A percentile compares a stretch with the other conserved stretches of the same genome.
Conservation (phyloP, 805 yeast species). For the Saccharomycopsis synnaedendra region DNA sequence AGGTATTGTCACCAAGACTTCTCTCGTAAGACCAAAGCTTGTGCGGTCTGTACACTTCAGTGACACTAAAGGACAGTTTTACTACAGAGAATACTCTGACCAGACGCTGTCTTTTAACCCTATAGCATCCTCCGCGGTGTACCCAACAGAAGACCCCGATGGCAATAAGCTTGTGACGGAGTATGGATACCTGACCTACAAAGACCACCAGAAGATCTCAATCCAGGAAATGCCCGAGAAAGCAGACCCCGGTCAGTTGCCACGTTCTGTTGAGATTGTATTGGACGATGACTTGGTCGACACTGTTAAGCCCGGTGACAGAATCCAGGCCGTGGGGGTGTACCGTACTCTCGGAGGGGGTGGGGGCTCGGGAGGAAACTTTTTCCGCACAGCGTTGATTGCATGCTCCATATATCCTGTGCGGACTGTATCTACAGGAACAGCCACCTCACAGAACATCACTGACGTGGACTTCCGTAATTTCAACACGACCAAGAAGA, state of each 20-base stretch:
- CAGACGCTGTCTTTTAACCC: conserved; percentile 87
- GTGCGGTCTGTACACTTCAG: conserved; percentile 89
- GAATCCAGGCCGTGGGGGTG: conserved; percentile 89
- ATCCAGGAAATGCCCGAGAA: conserved; percentile 97
- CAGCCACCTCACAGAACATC: conserved; percentile 55
- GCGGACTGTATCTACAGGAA: conserved; percentile 81
- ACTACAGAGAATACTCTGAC: conserved; percentile 86
- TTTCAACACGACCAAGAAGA: conserved; percentile 68
- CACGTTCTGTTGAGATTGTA: conserved; percentile 85
- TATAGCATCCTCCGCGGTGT: conserved; percentile 69
- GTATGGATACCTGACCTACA: conserved; percentile 83
- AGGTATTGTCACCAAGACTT: conserved; percentile 91
- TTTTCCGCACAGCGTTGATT: conserved; percentile 73
- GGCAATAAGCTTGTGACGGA: conserved; percentile 85
- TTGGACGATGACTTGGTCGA: conserved; percentile 94
- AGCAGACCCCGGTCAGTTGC: conserved; percentile 97
- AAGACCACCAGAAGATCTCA: conserved; percentile 88
- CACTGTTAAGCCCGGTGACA: conserved; percentile 87
- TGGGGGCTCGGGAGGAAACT: conserved; percentile 38
- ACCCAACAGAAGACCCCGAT: conserved; percentile 87
- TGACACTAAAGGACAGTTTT: conserved; percentile 71
- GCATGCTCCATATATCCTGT: conserved; percentile 86
- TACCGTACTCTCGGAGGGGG: conserved; percentile 84
- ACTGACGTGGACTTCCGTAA: conserved; percentile 78
- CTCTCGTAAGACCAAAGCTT: conserved; percentile 86